Evolutionary conservation across 306 rosid genomes (phyloP).

Genomic region (Rosa persica): DNA sequence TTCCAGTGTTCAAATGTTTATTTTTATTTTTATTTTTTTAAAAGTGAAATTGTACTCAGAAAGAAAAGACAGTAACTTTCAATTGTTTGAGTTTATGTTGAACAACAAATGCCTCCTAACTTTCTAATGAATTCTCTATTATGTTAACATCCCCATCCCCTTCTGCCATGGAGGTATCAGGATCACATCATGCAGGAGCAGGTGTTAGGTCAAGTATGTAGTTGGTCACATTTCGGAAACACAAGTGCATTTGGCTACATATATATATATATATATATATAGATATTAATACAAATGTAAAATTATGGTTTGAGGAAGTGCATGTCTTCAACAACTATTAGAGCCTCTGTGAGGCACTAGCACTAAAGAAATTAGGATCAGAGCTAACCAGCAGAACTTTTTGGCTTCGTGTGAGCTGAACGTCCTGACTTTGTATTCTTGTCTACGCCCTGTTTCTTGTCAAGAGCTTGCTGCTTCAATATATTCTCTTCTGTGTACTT

Average conservation of each 20-base stretch:
- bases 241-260: not conserved
- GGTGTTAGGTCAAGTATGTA: not conserved
- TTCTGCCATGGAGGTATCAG: not conserved
- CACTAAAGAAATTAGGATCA: not conserved
- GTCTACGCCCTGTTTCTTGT: conserved; percentile 67
- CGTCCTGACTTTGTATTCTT: conserved; percentile 73
- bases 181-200: not conserved
- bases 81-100: not conserved
- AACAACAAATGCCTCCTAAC: not conserved
- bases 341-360: not conserved
- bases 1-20: not conserved
- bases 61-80: not conserved
- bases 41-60: not conserved
- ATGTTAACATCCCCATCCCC: not conserved
- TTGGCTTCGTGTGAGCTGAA: conserved; percentile 63
- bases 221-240: not conserved
- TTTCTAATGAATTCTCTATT: not conserved
- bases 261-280: too few species aligned
- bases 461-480: conserved; percentile 61
- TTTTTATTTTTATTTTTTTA: too few species aligned
- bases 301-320: not conserved
- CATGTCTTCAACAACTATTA: not conserved
- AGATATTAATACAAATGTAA: not conserved
- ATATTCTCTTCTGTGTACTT: conserved; percentile 73
- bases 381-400: conserved; percentile 55